A percentile compares a stretch with the other conserved stretches of the same genome.
phyloP scores from a whole-genome alignment of 2,329 filamentous ascomycete species.

The Onygena corvina region DNA sequence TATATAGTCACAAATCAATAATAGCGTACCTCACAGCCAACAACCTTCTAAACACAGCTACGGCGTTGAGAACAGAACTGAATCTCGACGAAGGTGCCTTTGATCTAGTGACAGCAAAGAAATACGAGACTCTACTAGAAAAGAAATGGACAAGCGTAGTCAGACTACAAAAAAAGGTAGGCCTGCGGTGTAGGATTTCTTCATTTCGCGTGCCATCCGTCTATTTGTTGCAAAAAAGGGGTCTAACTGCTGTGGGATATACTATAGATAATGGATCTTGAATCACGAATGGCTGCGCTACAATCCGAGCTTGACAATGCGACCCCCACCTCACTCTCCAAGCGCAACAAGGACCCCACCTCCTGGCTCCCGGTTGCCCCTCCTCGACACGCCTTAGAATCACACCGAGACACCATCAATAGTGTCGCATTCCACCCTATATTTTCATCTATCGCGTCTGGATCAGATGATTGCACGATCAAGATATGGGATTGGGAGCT shows the following conservation, averaged over 20 bases:
- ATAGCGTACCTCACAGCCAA: slow-evolving; percentile 73
- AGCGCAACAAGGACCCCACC: slow-evolving; percentile 69
- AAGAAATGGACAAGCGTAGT: slow-evolving; percentile 99
- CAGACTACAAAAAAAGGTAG: slow-evolving; percentile 84
- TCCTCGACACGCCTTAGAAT: slow-evolving; percentile 69
- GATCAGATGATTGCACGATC: slow-evolving; percentile 84
- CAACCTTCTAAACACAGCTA: slow-evolving; percentile 57
- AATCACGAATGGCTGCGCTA: slow-evolving; percentile 57
- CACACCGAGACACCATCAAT: slow-evolving; percentile 68
- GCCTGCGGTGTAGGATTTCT: slow-evolving; percentile 11
- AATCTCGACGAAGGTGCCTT: slow-evolving; percentile 58
- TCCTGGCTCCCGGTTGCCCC: slow-evolving; percentile 79
- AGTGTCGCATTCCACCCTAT: slow-evolving; percentile 87
- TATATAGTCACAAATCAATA: slow-evolving; percentile 72
- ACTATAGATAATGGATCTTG: slow-evolving; percentile 77
- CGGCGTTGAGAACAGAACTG: slow-evolving; percentile 65
- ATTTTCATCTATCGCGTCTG: slow-evolving; percentile 80
- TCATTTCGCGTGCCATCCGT: not conserved
- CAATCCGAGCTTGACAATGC: slow-evolving; percentile 76
- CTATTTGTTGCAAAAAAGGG: not conserved
- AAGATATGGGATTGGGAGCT: slow-evolving; percentile 98
- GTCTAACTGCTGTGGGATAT: not conserved
- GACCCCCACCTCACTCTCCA: slow-evolving; percentile 64
- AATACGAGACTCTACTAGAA: slow-evolving; percentile 86
- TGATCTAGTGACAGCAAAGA: slow-evolving; percentile 62